Percentiles rank a stretch among this genome's conserved stretches.
Evolutionary conservation across 139 green algal species (phyloP).

Genomic region (Pleodorina starrii): DNA sequence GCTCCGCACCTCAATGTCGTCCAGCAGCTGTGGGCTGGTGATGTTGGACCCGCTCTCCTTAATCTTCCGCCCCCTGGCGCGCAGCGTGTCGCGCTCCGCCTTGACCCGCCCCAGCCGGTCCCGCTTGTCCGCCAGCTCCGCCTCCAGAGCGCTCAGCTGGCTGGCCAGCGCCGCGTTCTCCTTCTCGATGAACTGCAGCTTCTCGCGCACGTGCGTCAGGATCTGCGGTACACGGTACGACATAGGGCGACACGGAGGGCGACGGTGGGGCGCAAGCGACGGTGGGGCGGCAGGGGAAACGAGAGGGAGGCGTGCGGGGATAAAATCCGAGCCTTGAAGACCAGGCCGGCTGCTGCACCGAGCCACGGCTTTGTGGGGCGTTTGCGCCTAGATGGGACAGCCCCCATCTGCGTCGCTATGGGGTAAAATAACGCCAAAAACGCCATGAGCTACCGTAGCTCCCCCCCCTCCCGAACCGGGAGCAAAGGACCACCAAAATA

Average conservation of each 20-base stretch:
- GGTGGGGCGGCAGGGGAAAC: background rate
- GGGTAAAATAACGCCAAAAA: no score
- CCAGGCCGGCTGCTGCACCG: no score
- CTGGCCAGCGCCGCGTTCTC: constrained; percentile 68
- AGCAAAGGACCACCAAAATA: no score
- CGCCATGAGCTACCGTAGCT: no score
- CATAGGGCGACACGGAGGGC: no score
- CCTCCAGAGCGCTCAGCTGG: constrained; percentile 59
- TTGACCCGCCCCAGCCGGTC: constrained; percentile 52
- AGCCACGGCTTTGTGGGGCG: no score
- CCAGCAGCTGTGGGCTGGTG: constrained; percentile 67
- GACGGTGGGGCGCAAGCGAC: background rate
- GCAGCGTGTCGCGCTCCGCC: constrained; percentile 61
- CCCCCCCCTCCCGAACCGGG: no score
- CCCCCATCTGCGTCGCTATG: no score
- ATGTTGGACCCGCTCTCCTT: constrained; percentile 70
- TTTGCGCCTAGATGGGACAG: no score
- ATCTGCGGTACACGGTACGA: no score
- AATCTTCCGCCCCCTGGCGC: constrained; percentile 66
- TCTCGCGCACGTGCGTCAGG: constrained; percentile 90
- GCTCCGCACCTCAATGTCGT: constrained; percentile 76
- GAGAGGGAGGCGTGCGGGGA: background rate
- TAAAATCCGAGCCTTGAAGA: no score
- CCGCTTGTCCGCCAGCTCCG: constrained; percentile 54
- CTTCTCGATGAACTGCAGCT: constrained; percentile 87